These are phyloP conservation scores for Malassezia sp. DNA, from an alignment of 1,284 basidiomycete genomes.

Conservation along the genomic window DNA sequence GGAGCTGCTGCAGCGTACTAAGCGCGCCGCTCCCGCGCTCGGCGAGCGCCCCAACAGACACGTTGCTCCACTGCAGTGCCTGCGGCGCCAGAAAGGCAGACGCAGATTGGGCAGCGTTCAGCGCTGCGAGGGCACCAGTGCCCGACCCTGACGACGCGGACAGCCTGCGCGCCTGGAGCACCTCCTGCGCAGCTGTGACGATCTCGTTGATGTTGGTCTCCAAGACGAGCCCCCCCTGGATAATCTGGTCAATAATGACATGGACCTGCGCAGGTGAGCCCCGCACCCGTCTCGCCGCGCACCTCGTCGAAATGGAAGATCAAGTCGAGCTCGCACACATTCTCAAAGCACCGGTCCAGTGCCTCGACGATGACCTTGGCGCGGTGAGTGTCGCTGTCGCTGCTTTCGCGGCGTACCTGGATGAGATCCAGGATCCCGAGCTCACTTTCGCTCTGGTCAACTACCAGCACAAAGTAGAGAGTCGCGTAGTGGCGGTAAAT, in stretches of 20 bases:
- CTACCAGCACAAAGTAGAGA: slow-evolving; percentile 90
- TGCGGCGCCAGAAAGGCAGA: background rate
- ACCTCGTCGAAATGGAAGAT: slow-evolving; percentile 99
- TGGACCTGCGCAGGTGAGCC: slow-evolving; percentile 56
- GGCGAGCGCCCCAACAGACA: slow-evolving; percentile 7
- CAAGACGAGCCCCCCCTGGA: slow-evolving; percentile 93
- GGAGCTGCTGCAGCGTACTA: slow-evolving; percentile 8
- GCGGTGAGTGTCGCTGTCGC: slow-evolving; percentile 28
- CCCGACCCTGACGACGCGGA: slow-evolving; percentile 5
- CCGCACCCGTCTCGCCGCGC: slow-evolving; percentile 18
- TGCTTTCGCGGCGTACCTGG: slow-evolving; percentile 57
- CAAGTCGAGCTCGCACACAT: slow-evolving; percentile 94
- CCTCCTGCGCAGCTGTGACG: slow-evolving; percentile 57
- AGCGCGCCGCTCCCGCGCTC: slow-evolving; percentile 3
- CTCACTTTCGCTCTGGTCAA: slow-evolving; percentile 88
- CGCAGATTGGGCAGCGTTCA: background rate
- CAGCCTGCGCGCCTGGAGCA: slow-evolving; percentile 11
- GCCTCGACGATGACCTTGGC: slow-evolving; percentile 98
- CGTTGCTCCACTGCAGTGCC: background rate
- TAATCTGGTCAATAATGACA: slow-evolving; percentile 82
- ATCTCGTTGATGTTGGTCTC: slow-evolving; percentile 95
- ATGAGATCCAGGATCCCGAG: slow-evolving; percentile 91
- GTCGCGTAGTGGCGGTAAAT: slow-evolving; percentile 65
- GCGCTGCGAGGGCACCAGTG: background rate
- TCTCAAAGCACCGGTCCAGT: slow-evolving; percentile 88